Conservation (phyloP, 495 filamentous ascomycete genomes). For the Annulohypoxylon maeteangense region DNA sequence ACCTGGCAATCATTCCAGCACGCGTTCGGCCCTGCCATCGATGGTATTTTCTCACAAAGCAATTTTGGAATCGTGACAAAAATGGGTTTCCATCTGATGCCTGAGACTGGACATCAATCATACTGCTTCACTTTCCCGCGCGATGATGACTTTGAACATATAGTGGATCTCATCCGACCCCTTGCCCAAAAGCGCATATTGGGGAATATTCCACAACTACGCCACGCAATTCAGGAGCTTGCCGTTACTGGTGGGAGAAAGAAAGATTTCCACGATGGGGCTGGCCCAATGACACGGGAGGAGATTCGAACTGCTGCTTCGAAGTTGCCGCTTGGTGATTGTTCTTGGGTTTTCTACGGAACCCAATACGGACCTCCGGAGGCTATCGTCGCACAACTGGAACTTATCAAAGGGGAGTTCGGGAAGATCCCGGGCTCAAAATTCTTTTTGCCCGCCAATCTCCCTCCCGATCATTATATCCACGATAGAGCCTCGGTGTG, state of each 20-base stretch:
- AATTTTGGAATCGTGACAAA: conserved; percentile 69
- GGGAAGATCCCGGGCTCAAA: conserved; percentile 54
- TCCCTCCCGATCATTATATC: conserved; percentile 46
- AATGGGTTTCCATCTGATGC: conserved; percentile 67
- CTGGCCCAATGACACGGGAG: conserved; percentile 49
- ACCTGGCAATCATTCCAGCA: conserved; percentile 65
- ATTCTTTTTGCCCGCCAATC: conserved; percentile 56
- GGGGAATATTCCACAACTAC: conserved; percentile 63
- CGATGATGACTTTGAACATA: conserved; percentile 61
- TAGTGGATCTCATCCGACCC: conserved; percentile 65
- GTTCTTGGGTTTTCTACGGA: conserved; percentile 66
- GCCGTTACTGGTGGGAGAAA: conserved; percentile 53
- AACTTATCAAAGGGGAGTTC: conserved; percentile 60
- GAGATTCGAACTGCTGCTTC: conserved; percentile 49
- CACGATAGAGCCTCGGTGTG: conserved; percentile 42
- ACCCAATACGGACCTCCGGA: conserved; percentile 61
- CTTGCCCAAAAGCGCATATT: conserved; percentile 59
- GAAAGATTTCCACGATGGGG: conserved; percentile 40
- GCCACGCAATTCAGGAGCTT: conserved; percentile 60
- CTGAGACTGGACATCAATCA: conserved; percentile 60
- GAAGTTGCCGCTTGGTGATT: conserved; percentile 52
- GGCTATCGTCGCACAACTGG: conserved; percentile 56
- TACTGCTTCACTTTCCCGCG: conserved; percentile 64
- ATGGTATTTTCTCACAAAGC: conserved; percentile 68
- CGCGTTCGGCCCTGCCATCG: conserved; percentile 65